Evolutionary conservation across 2,329 filamentous ascomycete species (phyloP), one percentile per base, ranked within the genome.

Genomic region (Clarireedia sp.): DNA sequence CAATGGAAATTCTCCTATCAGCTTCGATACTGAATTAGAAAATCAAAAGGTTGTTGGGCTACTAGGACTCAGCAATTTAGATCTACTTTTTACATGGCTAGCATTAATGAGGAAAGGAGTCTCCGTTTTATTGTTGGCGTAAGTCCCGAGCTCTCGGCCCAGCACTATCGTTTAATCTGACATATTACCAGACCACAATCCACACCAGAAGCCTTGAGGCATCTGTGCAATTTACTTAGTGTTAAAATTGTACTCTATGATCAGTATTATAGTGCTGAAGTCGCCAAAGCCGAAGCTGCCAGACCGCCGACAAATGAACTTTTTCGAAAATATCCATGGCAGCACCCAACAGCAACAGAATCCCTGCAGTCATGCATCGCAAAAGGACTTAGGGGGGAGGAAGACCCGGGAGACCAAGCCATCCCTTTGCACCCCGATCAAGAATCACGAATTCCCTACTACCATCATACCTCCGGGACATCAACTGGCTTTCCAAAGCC

Each of bases 401-500:
- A 5, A 3, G 24, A 14, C 14, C 26, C 50, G 21, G 19, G 3
- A 38, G 23, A 23, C 36, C 40, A 24, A 24, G 5, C 2, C 4
- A 36, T 37, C 17, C 26, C 50, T 33, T n/a, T 19, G 5, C 21
- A n/a, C 12, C 26, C 14, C 8, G 33, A 26, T 19, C 9, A n/a
- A 16, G 26, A 23, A 2, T 12, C 17, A 26, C 16, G 8, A 14
- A 19, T 14, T 38, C 43, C 51, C 37, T 54, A 54, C 43, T n/a
- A 40, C 21, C 51, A 54, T 16, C 82, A 86, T 62, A 84, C 82
- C 0, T 86, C 83, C 0, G 83, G 82, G 0, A 86, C 83, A 2
- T 84, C 82, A 0, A 79, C 78, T 0, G 82, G 82, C 0, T 65
- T 81, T 1, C 82, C 83, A 0, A 86, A 86, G 57, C 79, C 80